Percentiles rank a stretch among this genome's conserved stretches.
These are phyloP conservation scores for Aristolochia contorta DNA, from an alignment of 164 flowering plant genomes.

Conservation along the genomic window DNA sequence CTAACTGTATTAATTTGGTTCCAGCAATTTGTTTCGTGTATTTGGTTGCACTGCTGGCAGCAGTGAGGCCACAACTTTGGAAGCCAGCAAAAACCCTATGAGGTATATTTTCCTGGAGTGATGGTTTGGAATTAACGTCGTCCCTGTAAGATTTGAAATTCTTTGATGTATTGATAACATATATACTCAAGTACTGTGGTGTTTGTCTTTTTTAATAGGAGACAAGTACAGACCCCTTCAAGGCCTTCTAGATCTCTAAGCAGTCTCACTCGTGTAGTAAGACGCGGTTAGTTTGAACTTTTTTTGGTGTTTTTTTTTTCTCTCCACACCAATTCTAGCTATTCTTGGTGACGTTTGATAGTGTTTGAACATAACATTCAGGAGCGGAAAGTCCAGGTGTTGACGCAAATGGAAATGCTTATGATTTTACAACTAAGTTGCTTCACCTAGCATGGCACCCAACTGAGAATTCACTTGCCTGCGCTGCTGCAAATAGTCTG, in stretches of 20 bases:
- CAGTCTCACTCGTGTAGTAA: constrained; percentile 81
- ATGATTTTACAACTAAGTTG: constrained; percentile 85
- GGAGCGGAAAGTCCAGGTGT: constrained; percentile 66
- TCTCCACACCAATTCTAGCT: not conserved
- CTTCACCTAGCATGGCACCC: constrained; percentile 99
- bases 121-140: no score
- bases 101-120: constrained; percentile 32
- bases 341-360: not conserved
- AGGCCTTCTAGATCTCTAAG: constrained; percentile 85
- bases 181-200: no score
- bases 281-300: constrained; percentile 53
- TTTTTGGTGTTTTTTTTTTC: no score
- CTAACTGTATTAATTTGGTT: constrained; percentile 9
- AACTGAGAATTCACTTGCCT: constrained; percentile 83
- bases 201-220: constrained; percentile 31
- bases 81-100: constrained; percentile 99
- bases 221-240: constrained; percentile 82
- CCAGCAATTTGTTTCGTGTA: constrained; percentile 91
- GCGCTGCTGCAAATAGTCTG: constrained; percentile 99
- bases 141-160: no score
- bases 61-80: constrained; percentile 80
- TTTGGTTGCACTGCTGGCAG: constrained; percentile 75
- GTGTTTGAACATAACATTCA: constrained; percentile 11
- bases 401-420: constrained; percentile 91
- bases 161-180: no score